Evolutionary conservation across 305 asterid genomes (phyloP), one percentile per base, ranked within the genome.

Genomic region (Fraxinus floribunda): DNA sequence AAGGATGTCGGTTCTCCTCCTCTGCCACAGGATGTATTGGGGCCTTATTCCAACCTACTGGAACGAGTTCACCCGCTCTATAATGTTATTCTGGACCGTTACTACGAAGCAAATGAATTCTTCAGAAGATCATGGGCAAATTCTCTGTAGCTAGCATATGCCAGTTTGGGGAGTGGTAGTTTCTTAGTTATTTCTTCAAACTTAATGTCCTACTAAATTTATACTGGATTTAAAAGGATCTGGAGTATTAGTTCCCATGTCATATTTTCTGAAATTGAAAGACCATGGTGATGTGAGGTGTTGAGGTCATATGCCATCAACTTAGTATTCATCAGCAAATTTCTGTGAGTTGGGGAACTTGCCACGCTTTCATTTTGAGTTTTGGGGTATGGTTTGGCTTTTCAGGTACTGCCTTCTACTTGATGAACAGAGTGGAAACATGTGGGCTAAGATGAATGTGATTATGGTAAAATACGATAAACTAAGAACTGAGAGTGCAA

Each of bases 31-130:
- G 93, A 93, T 80, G 80, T 96, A 16, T 22, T 96, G 86, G 99
- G 99, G 35, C 91, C 94, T 80, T 94, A 94, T 70, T 88, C 93
- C 83, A 94, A 95, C 88, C 84, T 93, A 1, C 26, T 96, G 82
- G 97, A 94, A 83, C 93, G 92, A 78, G 81, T 96, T 79, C 98
- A 96, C 84, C 99, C 98, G 11, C 89, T 96, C 7, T 80, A 89
- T 80, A 93, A 92, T 82, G 71, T 94, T 38, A 93, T 89, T 81
- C 78, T 94, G 78, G 98, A 94, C 84, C 89, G 89, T 66, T 96
- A 88, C 82, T 75, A 80, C 13, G 98, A 94, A 86, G 97, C 98
- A 30, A 87, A 38, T 29, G 84, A 89, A 15, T 92, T 90, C 88
- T 94, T 93, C 82, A 70, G 86, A 1, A 35, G 79, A 79, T 80